phyloP scores from a whole-genome alignment of 129 eudicot species.

The Solidago caesia region DNA sequence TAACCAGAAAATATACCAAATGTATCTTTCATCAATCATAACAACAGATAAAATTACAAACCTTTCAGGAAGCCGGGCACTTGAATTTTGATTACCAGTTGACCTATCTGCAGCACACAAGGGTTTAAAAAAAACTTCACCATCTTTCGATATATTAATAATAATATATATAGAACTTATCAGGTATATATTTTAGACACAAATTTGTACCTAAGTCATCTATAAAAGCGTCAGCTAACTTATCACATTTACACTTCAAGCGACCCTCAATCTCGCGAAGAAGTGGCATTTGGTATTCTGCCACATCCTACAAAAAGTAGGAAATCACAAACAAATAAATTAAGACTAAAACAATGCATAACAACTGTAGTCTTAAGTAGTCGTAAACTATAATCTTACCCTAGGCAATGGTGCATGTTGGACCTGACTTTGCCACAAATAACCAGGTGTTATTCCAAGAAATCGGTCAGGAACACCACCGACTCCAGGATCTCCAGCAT shows the following conservation, averaged over 20 bases:
- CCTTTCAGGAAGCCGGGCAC: constrained; percentile 98
- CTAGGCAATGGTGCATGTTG: constrained; percentile 61
- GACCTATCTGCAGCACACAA: constrained; percentile 51
- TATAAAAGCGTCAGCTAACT: constrained; percentile 75
- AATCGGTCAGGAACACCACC: constrained; percentile 95
- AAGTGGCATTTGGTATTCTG: constrained; percentile 86
- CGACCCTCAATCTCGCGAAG: constrained; percentile 85
- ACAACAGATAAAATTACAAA: constrained; percentile 20
- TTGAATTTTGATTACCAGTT: constrained; percentile 60
- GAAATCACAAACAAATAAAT: not conserved
- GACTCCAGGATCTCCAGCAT: constrained; percentile 68
- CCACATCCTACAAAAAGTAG: constrained; percentile 59
- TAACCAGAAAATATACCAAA: not conserved
- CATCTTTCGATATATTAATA: not conserved
- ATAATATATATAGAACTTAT: not conserved
- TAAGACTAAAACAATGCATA: not conserved
- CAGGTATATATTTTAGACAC: not conserved
- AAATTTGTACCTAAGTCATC: constrained; percentile 57
- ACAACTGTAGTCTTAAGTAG: not conserved
- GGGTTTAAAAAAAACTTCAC: not conserved
- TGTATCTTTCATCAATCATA: not conserved
- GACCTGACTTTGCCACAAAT: constrained; percentile 88
- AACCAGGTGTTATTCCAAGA: constrained; percentile 87
- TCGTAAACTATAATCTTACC: constrained; percentile 39
- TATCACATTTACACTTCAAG: constrained; percentile 81